phyloP scores from a whole-genome alignment of 129 eudicot genomes.

The Saussurea involucrata region DNA sequence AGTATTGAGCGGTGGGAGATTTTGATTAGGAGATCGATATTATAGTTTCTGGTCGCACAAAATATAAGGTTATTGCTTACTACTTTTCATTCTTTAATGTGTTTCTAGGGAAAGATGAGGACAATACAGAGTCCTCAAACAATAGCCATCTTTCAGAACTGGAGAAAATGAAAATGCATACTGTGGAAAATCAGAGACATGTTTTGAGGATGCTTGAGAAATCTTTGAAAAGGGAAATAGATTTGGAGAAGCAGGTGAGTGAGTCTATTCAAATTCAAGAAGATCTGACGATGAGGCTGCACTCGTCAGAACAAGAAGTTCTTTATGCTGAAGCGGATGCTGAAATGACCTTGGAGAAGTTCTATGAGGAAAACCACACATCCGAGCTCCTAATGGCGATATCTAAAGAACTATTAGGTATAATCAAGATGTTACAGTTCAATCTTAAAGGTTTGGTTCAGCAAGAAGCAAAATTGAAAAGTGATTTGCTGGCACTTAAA shows the following conservation, averaged over 20 bases:
- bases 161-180: constrained; percentile 63
- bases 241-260: constrained; percentile 55
- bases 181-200: constrained; percentile 71
- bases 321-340: constrained; percentile 54
- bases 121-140: constrained; percentile 18
- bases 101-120: constrained; percentile 11
- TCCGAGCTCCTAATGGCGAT: constrained; percentile 60
- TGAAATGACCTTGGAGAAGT: constrained; percentile 43
- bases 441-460: constrained; percentile 48
- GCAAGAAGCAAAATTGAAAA: constrained; percentile 47
- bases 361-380: constrained; percentile 60
- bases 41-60: not conserved
- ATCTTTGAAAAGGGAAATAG: constrained; percentile 75
- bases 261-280: constrained; percentile 63
- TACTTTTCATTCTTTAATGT: not conserved
- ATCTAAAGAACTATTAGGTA: constrained; percentile 49
- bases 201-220: constrained; percentile 76
- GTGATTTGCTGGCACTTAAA: constrained; percentile 18
- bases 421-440: constrained; percentile 45
- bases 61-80: not conserved
- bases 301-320: constrained; percentile 39
- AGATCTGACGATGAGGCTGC: constrained; percentile 47
- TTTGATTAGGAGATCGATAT: not conserved
- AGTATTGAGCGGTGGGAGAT: not conserved
- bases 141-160: constrained; percentile 15